phyloP scores from a whole-genome alignment of 75 land plant species.

The Adiantum capillusveneris region DNA sequence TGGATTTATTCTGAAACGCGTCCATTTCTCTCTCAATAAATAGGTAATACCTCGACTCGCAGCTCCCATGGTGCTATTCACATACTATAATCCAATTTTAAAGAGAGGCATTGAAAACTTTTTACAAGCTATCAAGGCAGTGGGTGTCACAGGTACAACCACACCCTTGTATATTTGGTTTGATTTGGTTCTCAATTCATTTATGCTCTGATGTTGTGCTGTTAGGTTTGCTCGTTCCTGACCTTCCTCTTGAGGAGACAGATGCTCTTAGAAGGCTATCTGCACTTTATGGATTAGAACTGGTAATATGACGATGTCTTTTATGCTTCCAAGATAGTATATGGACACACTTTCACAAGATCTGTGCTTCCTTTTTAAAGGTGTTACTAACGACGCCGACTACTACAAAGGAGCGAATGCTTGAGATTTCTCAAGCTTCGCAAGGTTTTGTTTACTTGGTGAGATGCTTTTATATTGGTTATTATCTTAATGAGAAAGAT shows the following conservation, averaged over 20 bases:
- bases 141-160: constrained; percentile 58
- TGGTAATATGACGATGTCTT: constrained; percentile 50
- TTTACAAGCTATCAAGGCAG: constrained; percentile 54
- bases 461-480: too few species aligned
- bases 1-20: too few species aligned
- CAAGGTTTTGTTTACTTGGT: constrained; percentile 94
- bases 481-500: too few species aligned
- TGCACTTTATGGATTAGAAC: constrained; percentile 47
- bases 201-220: too few species aligned
- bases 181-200: too few species aligned
- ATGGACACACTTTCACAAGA: background rate
- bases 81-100: constrained; percentile 90
- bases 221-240: constrained; percentile 91
- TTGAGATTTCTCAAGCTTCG: constrained; percentile 64
- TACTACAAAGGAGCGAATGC: constrained; percentile 77
- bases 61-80: constrained; percentile 77
- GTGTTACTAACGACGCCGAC: constrained; percentile 86
- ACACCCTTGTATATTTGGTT: too few species aligned
- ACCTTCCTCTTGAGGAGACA: constrained; percentile 92
- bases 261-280: constrained; percentile 48
- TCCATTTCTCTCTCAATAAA: background rate
- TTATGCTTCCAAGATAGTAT: background rate
- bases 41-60: constrained; percentile 73
- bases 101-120: constrained; percentile 70
- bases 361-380: constrained; percentile 16